Evolutionary conservation across 495 filamentous ascomycete species (phyloP), one percentile per base, ranked within the genome.

Genomic region (Ramalina intermedia): DNA sequence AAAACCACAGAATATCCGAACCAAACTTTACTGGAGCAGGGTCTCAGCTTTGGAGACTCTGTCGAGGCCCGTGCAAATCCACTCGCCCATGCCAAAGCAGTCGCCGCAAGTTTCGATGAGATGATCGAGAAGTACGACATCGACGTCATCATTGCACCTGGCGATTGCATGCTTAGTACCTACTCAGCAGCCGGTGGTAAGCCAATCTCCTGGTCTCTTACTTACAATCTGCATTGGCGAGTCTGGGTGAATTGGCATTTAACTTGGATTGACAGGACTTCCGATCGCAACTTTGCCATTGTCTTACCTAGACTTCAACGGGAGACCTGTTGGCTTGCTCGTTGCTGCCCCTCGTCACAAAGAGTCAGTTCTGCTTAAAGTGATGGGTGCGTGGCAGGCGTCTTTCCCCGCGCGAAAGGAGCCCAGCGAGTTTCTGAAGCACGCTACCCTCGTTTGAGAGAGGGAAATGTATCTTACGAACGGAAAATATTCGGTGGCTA

Each of bases 341-440:
- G 55, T 51, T 44, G 47, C 55, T 11, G 48, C 59, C 12, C 35
- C 42, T 7, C 44, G 37, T 37, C 40, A 52, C 16, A 49, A 60
- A 21, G 61, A 63, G 17, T 49, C 43, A 14, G 39, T 52, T 5
- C 40, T 63, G 27, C 37, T 63, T 26, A 51, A 52, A 45, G 52
- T 61, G 9, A 59, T 61, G 57, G 60, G 59, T 46, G 61, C 59
- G 7, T 63, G 52, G 50, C 57, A 60, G 46, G 58, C 56, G 9
- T 62, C 61, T n/a, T 51, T 55, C 33, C 54, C 57, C 37, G 52
- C 51, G 36, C 41, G 53, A 8, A 18, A 44, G 24, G 16, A 44
- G 23, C 42, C 42, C 14, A 44, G 23, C 16, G 42, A 44, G 42
- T 44, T 18, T 26, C 21, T 44, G 42, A 27, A 44, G 23, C 42